Evolutionary conservation across 768 basidiomycete genomes (phyloP), one percentile per base, ranked within the genome.

Genomic region (Lactarius indigo): DNA sequence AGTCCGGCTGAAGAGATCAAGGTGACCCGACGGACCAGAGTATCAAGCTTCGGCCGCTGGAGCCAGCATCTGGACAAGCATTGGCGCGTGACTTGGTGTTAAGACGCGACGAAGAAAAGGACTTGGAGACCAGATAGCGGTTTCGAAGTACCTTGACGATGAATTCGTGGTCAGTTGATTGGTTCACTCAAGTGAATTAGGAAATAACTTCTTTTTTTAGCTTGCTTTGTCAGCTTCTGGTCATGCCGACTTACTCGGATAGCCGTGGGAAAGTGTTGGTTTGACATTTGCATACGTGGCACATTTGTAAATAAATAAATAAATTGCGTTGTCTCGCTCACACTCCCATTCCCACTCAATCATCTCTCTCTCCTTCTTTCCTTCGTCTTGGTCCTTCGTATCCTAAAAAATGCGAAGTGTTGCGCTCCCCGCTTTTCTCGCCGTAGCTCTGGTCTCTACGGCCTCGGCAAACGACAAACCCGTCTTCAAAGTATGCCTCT

Each of bases 21-120:
- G 96, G 97, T 76, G 97, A 99, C 81, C 97, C 97, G 61, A 96
- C 92, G 75, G 97, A 99, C 81, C 94, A 94, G 71, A 91, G 88
- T 73, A 98, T 99, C 79, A 93, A 96, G 78, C 87, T 98, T 64
- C 86, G 96, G 66, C 97, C 97, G 63, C 80, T 99, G 65, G 97
- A 99, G 76, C 97, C 97, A 59, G 97, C 96, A 41, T 94, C 95
- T 55, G 96, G 97, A 13, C 96, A 98, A 75, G 90, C 93, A 31
- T 82, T 98, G 52, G 96, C 96, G 56, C 80, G 96, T 69, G 96
- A 99, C 78, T 83, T 99, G 52, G 95, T 98, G 55, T 81, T 99
- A 99, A 99, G 81, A 98, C 96, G 23, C 87, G 97, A 65, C 84
- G 97, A 78, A 83, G 97, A 74, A 99, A 99, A 76, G 97, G 97